A percentile compares a stretch with the other conserved stretches of the same genome.
Conservation (phyloP, 306 rosid species). For the Phaseolus lunatus region DNA sequence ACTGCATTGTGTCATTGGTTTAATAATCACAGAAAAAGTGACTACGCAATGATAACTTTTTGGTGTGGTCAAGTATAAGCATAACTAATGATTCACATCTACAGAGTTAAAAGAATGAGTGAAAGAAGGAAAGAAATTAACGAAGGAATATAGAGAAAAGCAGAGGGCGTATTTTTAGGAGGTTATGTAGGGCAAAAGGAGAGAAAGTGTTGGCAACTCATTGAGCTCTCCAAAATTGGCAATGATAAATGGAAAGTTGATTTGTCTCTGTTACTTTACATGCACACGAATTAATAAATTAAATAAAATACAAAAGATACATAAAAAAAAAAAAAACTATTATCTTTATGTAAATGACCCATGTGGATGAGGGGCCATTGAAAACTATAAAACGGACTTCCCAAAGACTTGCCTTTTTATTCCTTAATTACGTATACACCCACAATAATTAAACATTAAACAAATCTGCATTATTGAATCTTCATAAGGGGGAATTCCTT, state of each 20-base stretch:
- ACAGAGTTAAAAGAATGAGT: conserved; percentile 14
- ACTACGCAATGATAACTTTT: not conserved
- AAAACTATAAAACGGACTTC: conserved; percentile 73
- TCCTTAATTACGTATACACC: conserved; percentile 77
- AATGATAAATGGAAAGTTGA: conserved; percentile 52
- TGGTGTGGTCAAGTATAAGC: not conserved
- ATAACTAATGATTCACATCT: conserved; percentile 6
- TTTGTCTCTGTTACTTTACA: conserved; percentile 48
- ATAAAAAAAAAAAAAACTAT: conserved; percentile 13
- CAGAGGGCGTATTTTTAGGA: not conserved
- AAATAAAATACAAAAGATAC: conserved; percentile 9
- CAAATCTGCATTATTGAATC: conserved; percentile 81
- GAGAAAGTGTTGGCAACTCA: not conserved
- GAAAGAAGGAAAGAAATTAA: conserved; percentile 7
- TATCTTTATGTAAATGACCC: conserved; percentile 70
- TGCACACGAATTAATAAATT: conserved; percentile 43
- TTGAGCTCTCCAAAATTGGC: conserved; percentile 37
- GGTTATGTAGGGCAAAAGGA: not conserved
- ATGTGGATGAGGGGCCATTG: conserved; percentile 84
- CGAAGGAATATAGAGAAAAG: not conserved
- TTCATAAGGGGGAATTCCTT: conserved; percentile 72
- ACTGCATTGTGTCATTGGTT: conserved; percentile 46
- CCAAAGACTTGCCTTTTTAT: conserved; percentile 71
- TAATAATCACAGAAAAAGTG: conserved; percentile 40
- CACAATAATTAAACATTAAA: conserved; percentile 65